Evolutionary conservation across 2,329 filamentous ascomycete species (phyloP), one percentile per base, ranked within the genome.

Genomic region (Arthroderma uncinatum): DNA sequence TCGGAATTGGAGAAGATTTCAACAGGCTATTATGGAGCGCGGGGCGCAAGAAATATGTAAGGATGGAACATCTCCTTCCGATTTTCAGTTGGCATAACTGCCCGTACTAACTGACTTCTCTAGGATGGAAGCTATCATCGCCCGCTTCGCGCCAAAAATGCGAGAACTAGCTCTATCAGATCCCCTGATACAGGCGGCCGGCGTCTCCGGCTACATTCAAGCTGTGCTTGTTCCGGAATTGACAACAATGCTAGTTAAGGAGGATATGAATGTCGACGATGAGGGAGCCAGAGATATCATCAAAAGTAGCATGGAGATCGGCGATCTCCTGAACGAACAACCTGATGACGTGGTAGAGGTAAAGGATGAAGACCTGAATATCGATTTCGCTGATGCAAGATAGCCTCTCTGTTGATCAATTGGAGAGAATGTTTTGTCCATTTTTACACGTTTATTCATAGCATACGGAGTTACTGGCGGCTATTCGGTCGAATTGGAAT

Each of bases 21-120:
- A 2, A 86, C 87, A 8, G 90, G 90, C 0, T 95, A 95, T 71
- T 95, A 95, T 70, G 90, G 90, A 1, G 80, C 84, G 2, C 80
- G 84, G 19, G 90, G 90, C 1, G 77, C 86, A 54, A 81, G 81
- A 53, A 72, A 80, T 54, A 88, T 95, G 79, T 86, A 82, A 47
- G 84, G 56, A 19, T 33, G n/a, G n/a, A n/a, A n/a, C n/a, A n/a
- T n/a, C n/a, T n/a, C n/a, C n/a, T n/a, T n/a, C n/a, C n/a, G n/a
- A n/a, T 30, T 48, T 70, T 59, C 62, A 74, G 33, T 70, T 70
- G 56, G 54, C 55, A 56, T 30, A 42, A 28, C 34, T 21, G 10
- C 9, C 30, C 54, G 53, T 54, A 50, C 56, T 54, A 37, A 55
- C 47, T 48, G 36, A 36, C 14, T 34, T 57, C 48, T 53, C 44